Conservation (phyloP, 2,329 filamentous ascomycete species). For the Hysterium pulicare region DNA sequence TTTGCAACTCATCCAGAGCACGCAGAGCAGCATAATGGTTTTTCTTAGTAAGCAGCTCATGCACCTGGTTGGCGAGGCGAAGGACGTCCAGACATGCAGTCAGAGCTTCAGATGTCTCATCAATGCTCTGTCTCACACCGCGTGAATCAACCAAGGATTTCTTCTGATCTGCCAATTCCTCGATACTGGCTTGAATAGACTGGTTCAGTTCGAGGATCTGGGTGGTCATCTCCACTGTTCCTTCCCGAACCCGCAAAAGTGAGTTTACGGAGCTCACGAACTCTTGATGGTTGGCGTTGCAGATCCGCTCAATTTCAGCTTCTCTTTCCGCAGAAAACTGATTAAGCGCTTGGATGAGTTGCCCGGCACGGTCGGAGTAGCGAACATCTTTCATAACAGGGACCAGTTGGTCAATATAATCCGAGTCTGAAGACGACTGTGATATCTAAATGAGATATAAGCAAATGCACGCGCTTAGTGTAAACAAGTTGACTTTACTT, state of each 20-base stretch:
- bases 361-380: slow-evolving; percentile 66
- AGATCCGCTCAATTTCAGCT: slow-evolving; percentile 87
- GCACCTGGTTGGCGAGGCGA: slow-evolving; percentile 87
- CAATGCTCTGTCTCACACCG: slow-evolving; percentile 89
- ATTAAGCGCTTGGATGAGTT: slow-evolving; percentile 73
- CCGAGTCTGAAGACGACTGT: slow-evolving; percentile 82
- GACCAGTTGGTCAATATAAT: slow-evolving; percentile 94
- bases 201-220: slow-evolving; percentile 92
- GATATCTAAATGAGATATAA: slow-evolving; percentile 64
- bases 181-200: slow-evolving; percentile 91
- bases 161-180: slow-evolving; percentile 92
- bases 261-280: slow-evolving; percentile 93
- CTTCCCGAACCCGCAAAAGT: slow-evolving; percentile 86
- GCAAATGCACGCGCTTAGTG: slow-evolving; percentile 5
- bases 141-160: slow-evolving; percentile 89
- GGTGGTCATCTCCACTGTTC: slow-evolving; percentile 80
- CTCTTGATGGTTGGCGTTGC: slow-evolving; percentile 93
- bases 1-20: slow-evolving; percentile 91
- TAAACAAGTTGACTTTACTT: slow-evolving; percentile 34
- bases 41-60: slow-evolving; percentile 86
- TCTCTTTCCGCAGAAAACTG: slow-evolving; percentile 85
- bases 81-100: slow-evolving; percentile 90
- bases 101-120: slow-evolving; percentile 83
- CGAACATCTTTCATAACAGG: slow-evolving; percentile 90
- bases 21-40: slow-evolving; percentile 94